phyloP scores from a whole-genome alignment of 2,329 filamentous ascomycete genomes.

The Dothideomycetidae sp. region DNA sequence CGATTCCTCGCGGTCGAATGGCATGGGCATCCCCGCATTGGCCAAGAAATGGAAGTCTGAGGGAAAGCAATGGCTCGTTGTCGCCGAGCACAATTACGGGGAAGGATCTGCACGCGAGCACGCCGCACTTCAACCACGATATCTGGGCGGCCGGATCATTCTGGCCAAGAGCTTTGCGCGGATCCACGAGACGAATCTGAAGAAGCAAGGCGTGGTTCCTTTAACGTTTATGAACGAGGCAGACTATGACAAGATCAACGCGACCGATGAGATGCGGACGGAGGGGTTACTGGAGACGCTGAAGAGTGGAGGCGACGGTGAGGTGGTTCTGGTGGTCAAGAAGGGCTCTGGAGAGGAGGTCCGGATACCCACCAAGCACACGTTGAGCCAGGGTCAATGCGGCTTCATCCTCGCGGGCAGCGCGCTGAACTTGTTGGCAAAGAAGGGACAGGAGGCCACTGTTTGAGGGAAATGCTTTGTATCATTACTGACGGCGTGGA shows the following conservation, averaged over 20 bases:
- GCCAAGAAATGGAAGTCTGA: constrained; percentile 68
- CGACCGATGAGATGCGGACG: constrained; percentile 71
- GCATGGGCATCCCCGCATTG: constrained; percentile 65
- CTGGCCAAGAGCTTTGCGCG: constrained; percentile 77
- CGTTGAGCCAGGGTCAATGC: constrained; percentile 78
- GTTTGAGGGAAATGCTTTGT: background rate
- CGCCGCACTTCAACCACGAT: constrained; percentile 79
- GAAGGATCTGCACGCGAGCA: constrained; percentile 83
- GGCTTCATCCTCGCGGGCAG: constrained; percentile 86
- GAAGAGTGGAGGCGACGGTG: constrained; percentile 59
- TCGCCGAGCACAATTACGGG: constrained; percentile 96
- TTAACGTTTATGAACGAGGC: constrained; percentile 77
- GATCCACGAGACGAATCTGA: constrained; percentile 90
- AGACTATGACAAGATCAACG: constrained; percentile 73
- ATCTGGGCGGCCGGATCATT: constrained; percentile 72
- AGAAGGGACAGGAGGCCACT: constrained; percentile 31
- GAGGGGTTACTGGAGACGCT: constrained; percentile 75
- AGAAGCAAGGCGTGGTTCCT: constrained; percentile 94
- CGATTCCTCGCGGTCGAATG: constrained; percentile 42
- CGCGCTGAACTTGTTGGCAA: constrained; percentile 76
- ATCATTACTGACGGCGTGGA: background rate
- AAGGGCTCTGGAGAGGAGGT: constrained; percentile 46
- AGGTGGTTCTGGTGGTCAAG: constrained; percentile 48
- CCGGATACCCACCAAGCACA: constrained; percentile 67
- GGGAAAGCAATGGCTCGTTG: constrained; percentile 73